Conservation (phyloP, 2,329 filamentous ascomycete genomes). For the Amylocarpus encephaloides region DNA sequence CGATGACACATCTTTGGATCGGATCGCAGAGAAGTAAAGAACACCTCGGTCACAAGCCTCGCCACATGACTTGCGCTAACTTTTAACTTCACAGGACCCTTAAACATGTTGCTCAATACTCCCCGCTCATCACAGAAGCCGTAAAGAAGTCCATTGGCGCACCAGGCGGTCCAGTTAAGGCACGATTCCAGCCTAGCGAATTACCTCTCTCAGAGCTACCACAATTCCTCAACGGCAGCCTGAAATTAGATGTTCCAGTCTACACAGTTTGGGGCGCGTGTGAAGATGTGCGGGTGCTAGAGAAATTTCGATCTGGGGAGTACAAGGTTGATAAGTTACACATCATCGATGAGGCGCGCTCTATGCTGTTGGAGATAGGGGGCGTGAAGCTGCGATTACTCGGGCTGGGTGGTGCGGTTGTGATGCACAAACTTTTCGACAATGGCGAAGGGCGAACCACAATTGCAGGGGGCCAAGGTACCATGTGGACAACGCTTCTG, state of each 20-base stretch:
- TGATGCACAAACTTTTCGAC: slow-evolving; percentile 99
- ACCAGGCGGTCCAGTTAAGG: slow-evolving; percentile 74
- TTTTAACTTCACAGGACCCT: slow-evolving; percentile 61
- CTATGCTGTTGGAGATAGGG: slow-evolving; percentile 87
- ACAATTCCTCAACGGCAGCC: slow-evolving; percentile 77
- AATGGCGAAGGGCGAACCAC: slow-evolving; percentile 97
- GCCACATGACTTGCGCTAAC: slow-evolving; percentile 18
- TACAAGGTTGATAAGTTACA: slow-evolving; percentile 97
- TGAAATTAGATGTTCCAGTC: slow-evolving; percentile 91
- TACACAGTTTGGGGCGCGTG: slow-evolving; percentile 99
- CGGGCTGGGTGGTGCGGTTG: slow-evolving; percentile 89
- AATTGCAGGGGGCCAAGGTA: slow-evolving; percentile 95
- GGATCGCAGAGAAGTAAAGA: slow-evolving; percentile 93
- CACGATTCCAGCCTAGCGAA: slow-evolving; percentile 72
- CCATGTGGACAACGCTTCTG: slow-evolving; percentile 97
- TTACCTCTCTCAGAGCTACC: slow-evolving; percentile 90
- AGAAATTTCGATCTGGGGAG: slow-evolving; percentile 95
- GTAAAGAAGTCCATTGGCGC: slow-evolving; percentile 62
- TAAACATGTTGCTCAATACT: slow-evolving; percentile 98
- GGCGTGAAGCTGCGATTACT: slow-evolving; percentile 93
- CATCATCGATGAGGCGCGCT: slow-evolving; percentile 97
- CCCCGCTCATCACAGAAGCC: slow-evolving; percentile 78
- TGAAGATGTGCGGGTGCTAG: slow-evolving; percentile 93
- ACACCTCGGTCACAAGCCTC: slow-evolving; percentile 1
- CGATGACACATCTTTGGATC: slow-evolving; percentile 88